A percentile compares a stretch with the other conserved stretches of the same genome.
Conservation (phyloP, 2,329 filamentous ascomycete genomes). For the Fonsecaea pugnacius region DNA sequence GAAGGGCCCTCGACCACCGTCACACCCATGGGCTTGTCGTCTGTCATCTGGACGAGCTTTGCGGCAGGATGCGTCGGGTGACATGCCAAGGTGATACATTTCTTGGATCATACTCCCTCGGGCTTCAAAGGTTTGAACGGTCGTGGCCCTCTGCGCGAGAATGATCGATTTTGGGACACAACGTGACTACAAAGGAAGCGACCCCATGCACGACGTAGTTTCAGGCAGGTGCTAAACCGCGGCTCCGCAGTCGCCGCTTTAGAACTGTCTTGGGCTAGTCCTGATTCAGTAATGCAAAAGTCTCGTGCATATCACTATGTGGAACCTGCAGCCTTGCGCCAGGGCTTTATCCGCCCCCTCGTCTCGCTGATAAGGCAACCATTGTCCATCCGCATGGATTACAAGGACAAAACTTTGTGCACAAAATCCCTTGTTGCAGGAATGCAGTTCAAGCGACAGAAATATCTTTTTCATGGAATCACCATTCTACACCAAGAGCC, state of each 20-base stretch:
- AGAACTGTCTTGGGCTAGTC: not conserved
- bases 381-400: not conserved
- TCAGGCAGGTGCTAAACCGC: not conserved
- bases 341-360: not conserved
- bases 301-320: constrained; percentile 11
- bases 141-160: not conserved
- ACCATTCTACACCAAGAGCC: not conserved
- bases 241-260: not conserved
- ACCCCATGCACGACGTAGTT: not conserved
- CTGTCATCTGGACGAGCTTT: not conserved
- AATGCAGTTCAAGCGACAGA: not conserved
- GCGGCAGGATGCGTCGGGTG: not conserved
- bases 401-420: not conserved
- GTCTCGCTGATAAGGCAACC: not conserved
- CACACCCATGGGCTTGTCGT: not conserved
- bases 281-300: constrained; percentile 1
- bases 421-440: not conserved
- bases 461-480: not conserved
- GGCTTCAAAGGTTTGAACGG: not conserved
- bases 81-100: not conserved
- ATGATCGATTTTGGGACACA: not conserved
- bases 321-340: not conserved
- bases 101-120: not conserved
- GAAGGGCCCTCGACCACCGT: constrained; percentile 19
- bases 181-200: not conserved